phyloP scores from a whole-genome alignment of 352 stramenopile species.

The Blastocystis sp. region DNA sequence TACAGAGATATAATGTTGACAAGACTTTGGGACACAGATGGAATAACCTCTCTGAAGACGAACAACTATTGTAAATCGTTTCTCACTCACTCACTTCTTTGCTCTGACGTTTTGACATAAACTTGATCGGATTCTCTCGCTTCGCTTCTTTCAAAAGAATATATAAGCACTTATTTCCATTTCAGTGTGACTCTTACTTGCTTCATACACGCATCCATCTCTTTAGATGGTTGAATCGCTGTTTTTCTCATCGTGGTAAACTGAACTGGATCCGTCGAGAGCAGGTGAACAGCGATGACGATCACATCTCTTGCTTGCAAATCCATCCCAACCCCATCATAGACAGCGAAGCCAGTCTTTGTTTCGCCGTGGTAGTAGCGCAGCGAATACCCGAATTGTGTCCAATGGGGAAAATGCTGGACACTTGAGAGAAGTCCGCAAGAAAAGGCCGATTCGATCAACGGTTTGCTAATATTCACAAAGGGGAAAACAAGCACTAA shows the following conservation, averaged over 20 bases:
- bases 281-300: not conserved
- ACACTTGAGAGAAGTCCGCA: not conserved
- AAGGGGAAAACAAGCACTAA: not conserved
- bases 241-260: conserved; percentile 20
- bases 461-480: not conserved
- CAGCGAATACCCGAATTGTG: not conserved
- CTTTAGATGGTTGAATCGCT: not conserved
- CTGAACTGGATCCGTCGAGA: not conserved
- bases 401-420: not conserved
- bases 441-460: not conserved
- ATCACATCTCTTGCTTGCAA: not conserved
- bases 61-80: not conserved
- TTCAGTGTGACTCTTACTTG: not conserved
- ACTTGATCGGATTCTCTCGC: not conserved
- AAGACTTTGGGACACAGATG: conserved; percentile 11
- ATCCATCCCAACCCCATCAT: not conserved
- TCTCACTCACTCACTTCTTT: not conserved
- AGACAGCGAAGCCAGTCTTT: not conserved
- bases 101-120: not conserved
- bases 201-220: not conserved
- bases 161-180: not conserved
- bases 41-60: not conserved
- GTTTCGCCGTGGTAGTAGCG: not conserved
- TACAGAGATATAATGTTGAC: not conserved
- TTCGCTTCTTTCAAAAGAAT: not conserved